These are phyloP conservation scores for Podaxis rugospora DNA, from an alignment of 768 basidiomycete species.

Conservation along the genomic window DNA sequence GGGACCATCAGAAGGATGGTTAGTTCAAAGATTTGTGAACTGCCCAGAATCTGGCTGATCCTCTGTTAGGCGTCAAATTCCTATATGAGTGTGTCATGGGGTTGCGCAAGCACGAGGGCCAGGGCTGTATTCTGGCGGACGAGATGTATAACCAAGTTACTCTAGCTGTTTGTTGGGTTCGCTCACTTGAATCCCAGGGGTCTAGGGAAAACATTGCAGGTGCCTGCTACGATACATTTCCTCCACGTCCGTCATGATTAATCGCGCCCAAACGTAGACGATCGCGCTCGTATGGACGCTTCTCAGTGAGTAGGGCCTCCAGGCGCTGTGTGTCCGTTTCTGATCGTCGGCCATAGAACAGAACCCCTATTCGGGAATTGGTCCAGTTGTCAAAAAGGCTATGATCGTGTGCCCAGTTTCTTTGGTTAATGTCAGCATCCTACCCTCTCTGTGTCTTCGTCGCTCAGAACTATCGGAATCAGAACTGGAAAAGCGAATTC, in stretches of 20 bases:
- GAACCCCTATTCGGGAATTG: conserved; percentile 64
- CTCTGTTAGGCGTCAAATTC: conserved; percentile 65
- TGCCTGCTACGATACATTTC: conserved; percentile 14
- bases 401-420: conserved; percentile 95
- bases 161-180: neutral
- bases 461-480: neutral
- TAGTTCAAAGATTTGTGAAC: conserved; percentile 1
- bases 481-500: conserved; percentile 97
- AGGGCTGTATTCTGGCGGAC: conserved; percentile 95
- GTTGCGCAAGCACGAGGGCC: conserved; percentile 81
- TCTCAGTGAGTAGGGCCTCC: conserved; percentile 53
- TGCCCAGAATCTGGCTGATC: neutral
- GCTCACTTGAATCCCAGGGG: conserved; percentile 49
- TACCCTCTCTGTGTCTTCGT: neutral
- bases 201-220: conserved; percentile 93
- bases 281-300: conserved; percentile 93
- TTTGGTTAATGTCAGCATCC: conserved; percentile 62
- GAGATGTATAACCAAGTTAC: conserved; percentile 62
- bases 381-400: conserved; percentile 67
- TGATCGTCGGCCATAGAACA: conserved; percentile 51
- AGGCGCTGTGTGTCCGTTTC: neutral
- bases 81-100: conserved; percentile 98
- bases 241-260: neutral
- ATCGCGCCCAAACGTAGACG: conserved; percentile 42
- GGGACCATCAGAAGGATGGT: conserved; percentile 92